These are phyloP conservation scores for Phialophora macrospora DNA, from an alignment of 2,329 filamentous ascomycete species.

Conservation along the genomic window DNA sequence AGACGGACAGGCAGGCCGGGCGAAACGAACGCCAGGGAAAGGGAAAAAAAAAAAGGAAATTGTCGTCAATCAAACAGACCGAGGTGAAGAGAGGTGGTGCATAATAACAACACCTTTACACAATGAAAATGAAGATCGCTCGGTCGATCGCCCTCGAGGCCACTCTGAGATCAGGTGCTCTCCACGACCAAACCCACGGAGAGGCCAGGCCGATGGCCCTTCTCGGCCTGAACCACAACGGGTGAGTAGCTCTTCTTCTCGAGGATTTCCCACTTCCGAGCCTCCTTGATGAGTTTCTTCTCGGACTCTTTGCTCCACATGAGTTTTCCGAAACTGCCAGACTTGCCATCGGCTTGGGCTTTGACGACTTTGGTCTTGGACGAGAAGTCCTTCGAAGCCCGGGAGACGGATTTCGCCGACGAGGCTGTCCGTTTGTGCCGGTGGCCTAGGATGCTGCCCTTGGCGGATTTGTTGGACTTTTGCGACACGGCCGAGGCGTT, in stretches of 20 bases:
- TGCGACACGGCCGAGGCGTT: constrained; percentile 8
- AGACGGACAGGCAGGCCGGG: too few species aligned
- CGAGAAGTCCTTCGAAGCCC: constrained; percentile 19
- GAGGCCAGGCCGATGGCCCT: constrained; percentile 34
- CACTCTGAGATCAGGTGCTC: constrained; percentile 19
- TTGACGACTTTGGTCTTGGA: constrained; percentile 30
- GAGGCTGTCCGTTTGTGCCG: constrained; percentile 28
- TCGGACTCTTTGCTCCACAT: constrained; percentile 28
- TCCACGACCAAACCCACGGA: constrained; percentile 36
- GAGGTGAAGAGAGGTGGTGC: background rate
- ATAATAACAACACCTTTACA: background rate
- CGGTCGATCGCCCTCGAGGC: too few species aligned
- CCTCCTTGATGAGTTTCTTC: constrained; percentile 32
- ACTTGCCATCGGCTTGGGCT: constrained; percentile 16
- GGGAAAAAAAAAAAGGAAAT: background rate
- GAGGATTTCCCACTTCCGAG: constrained; percentile 34
- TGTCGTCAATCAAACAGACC: background rate
- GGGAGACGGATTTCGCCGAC: constrained; percentile 18
- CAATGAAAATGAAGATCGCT: background rate
- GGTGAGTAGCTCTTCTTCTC: constrained; percentile 36
- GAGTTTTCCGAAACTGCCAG: constrained; percentile 10
- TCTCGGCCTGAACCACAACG: constrained; percentile 33
- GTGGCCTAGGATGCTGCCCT: constrained; percentile 21
- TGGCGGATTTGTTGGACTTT: constrained; percentile 15
- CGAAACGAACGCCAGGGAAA: background rate